Percentiles rank a stretch among this genome's conserved stretches.
Evolutionary conservation across 1,284 basidiomycete species (phyloP).

Genomic region (Ustilago lituana): DNA sequence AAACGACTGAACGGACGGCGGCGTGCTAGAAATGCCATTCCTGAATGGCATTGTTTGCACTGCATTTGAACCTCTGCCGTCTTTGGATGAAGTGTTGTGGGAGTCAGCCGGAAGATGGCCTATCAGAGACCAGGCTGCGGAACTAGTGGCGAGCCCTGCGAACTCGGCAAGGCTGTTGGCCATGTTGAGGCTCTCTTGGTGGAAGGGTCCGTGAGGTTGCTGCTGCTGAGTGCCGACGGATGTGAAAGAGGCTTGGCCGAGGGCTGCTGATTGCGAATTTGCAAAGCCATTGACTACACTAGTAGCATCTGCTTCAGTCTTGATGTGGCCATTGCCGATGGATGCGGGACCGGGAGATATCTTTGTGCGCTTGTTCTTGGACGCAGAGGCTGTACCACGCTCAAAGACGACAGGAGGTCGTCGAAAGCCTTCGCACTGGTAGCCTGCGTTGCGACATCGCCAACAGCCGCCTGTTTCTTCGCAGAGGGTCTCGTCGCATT

Average conservation of each 20-base stretch:
- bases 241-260: constrained; percentile 7
- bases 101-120: not conserved
- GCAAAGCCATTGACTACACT: not conserved
- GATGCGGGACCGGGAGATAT: constrained; percentile 6
- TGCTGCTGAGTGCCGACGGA: constrained; percentile 7
- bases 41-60: not conserved
- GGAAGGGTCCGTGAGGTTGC: not conserved
- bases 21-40: not conserved
- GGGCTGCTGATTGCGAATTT: constrained; percentile 9
- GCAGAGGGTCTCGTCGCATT: constrained; percentile 45
- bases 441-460: constrained; percentile 47
- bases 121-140: constrained; percentile 21
- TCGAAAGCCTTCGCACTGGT: constrained; percentile 42
- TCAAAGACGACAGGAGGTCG: constrained; percentile 28
- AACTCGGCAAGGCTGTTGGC: constrained; percentile 37
- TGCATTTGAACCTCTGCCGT: not conserved
- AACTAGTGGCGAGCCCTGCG: constrained; percentile 31
- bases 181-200: constrained; percentile 20
- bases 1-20: not conserved
- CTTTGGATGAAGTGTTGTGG: not conserved
- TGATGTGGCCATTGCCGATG: not conserved
- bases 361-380: constrained; percentile 20
- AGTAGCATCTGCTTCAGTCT: constrained; percentile 12
- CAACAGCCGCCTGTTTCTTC: constrained; percentile 43
- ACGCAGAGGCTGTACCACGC: constrained; percentile 8